Conservation (phyloP, 164 flowering plant species). For the Magnolia sinica region DNA sequence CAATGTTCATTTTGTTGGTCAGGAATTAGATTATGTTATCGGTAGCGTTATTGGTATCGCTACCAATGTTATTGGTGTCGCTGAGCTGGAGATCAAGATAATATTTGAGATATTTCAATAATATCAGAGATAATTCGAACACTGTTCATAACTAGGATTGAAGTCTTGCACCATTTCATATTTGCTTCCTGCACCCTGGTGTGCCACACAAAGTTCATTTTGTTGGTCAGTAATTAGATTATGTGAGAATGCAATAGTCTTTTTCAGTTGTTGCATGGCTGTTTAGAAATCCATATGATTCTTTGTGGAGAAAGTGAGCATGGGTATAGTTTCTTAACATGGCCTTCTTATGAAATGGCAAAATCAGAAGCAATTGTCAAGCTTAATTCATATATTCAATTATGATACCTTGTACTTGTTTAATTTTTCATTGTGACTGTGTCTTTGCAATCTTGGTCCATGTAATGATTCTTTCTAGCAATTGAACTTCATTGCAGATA, state of each 20-base stretch:
- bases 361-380: neutral
- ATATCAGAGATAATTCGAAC: no score
- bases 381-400: neutral
- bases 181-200: neutral
- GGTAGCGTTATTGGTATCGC: no score
- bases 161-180: neutral
- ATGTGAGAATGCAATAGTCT: neutral
- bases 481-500: constrained; percentile 48
- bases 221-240: neutral
- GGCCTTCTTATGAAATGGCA: neutral
- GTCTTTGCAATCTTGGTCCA: neutral
- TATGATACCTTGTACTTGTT: neutral
- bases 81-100: no score
- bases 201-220: neutral
- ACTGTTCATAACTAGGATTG: no score
- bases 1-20: neutral
- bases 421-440: neutral
- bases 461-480: neutral
- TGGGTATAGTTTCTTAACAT: neutral
- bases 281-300: neutral
- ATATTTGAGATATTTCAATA: no score
- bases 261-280: neutral
- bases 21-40: no score
- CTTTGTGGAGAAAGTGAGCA: neutral
- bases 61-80: no score